Evolutionary conservation across 768 basidiomycete genomes (phyloP), one percentile per base, ranked within the genome.

Genomic region (Amanita molliuscula): DNA sequence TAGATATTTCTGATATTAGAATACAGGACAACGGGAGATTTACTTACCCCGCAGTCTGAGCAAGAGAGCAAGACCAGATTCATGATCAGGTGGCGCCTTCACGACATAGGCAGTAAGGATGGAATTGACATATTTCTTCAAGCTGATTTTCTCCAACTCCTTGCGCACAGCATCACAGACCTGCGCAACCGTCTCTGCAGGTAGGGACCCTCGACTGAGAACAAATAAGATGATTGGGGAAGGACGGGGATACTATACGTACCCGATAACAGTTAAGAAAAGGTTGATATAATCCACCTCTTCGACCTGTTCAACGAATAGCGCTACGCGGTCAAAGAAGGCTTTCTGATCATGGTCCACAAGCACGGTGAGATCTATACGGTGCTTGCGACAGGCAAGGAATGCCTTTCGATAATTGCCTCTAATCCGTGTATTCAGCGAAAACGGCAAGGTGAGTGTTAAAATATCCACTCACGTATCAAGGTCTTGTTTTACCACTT

Each of bases 281-380:
- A 99, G 69, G 63, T 96, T 96, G 54, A 99, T 74, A 63, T 91
- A 80, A 63, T 98, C 96, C 8, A 92, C 84, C 53, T 96, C 90
- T 29, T 78, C 75, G 7, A 99, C 74, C 62, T 97, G 92, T 42
- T 88, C 79, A 6, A 96, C 73, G 56, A 98, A 93, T 4, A 67
- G 65, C 0, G 77, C 54, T 0, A 97, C 68, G 10, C 75, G 66
- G 13, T 69, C 63, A 61, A 84, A 69, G 65, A 98, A 94, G 29
- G 68, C 69, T 0, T 67, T 67, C n/a, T 79, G 74, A 52, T 89
- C 72, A 55, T 92, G 81, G 51, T 95, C 86, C 37, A 93, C 82
- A n/a, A 99, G 71, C 29, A 89, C 71, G 62, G 86, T 88, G 48
- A 96, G 74, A 58, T 97, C 95, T 41, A 99, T 83, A 4, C 96